Conservation (phyloP, 805 yeast genomes). For the Candida sakaeoensis region DNA sequence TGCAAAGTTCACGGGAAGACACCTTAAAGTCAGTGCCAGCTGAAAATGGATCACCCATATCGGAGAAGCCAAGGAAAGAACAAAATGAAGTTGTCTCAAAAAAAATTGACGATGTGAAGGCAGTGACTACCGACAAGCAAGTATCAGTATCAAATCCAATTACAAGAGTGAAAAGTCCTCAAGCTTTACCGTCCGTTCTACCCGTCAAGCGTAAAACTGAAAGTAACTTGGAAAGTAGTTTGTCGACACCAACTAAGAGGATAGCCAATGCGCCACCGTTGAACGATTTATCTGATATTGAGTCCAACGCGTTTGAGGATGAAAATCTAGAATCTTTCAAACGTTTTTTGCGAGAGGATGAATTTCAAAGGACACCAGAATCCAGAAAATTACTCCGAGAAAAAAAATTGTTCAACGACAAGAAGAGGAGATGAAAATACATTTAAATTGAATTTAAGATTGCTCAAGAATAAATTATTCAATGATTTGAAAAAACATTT, state of each 20-base stretch:
- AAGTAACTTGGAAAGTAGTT: too few species aligned
- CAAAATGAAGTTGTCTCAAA: not conserved
- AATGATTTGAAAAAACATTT: too few species aligned
- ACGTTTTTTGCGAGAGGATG: constrained; percentile 10
- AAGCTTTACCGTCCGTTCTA: too few species aligned
- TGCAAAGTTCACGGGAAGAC: not conserved
- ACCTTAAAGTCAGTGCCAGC: not conserved
- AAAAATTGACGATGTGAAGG: too few species aligned
- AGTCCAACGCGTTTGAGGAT: constrained; percentile 9
- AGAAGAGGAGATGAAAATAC: not conserved
- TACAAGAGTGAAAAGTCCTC: too few species aligned
- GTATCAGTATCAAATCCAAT: too few species aligned
- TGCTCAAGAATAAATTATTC: too few species aligned
- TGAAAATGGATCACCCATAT: not conserved
- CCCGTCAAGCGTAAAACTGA: constrained; percentile 4
- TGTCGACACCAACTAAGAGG: too few species aligned
- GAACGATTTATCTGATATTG: constrained; percentile 23
- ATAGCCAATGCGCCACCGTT: too few species aligned
- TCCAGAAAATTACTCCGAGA: not conserved
- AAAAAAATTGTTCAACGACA: not conserved
- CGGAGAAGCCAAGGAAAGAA: not conserved
- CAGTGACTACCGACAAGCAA: too few species aligned
- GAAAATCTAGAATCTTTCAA: constrained; percentile 11
- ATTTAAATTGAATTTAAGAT: too few species aligned
- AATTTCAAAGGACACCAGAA: not conserved